Conservation (phyloP, 768 basidiomycete genomes). For the Gelatoporia subvermispora region DNA sequence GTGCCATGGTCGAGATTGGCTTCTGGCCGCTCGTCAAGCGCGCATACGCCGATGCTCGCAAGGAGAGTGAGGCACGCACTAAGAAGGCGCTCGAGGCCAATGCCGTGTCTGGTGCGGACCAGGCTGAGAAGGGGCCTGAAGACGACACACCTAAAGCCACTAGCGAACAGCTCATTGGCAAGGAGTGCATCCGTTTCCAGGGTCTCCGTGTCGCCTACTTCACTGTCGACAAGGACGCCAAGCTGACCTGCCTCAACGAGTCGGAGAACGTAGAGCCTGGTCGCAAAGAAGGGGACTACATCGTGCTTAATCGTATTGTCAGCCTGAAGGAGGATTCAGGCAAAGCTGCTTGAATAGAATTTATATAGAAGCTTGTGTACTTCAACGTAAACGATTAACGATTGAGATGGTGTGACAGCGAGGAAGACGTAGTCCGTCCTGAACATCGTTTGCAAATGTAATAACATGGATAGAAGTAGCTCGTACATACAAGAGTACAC, state of each 20-base stretch:
- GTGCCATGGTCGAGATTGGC: slow-evolving; percentile 83
- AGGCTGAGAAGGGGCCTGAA: slow-evolving; percentile 25
- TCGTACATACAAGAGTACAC: no score
- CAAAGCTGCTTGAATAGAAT: slow-evolving; percentile 38
- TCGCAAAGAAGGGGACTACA: slow-evolving; percentile 63
- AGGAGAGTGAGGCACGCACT: slow-evolving; percentile 59
- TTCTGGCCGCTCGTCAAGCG: slow-evolving; percentile 82
- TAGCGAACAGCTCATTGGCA: slow-evolving; percentile 76
- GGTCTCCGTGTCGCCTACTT: slow-evolving; percentile 95
- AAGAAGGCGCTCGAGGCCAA: slow-evolving; percentile 52
- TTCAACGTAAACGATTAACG: no score
- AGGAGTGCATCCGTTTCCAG: slow-evolving; percentile 95
- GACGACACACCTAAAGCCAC: slow-evolving; percentile 69
- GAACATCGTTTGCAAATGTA: no score
- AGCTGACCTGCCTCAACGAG: slow-evolving; percentile 59
- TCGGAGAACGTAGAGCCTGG: slow-evolving; percentile 36
- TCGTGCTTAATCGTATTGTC: slow-evolving; percentile 90
- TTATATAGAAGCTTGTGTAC: neutral
- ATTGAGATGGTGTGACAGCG: no score
- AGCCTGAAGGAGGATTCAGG: slow-evolving; percentile 92
- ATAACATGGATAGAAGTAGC: no score
- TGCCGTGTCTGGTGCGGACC: slow-evolving; percentile 19
- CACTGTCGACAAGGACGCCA: slow-evolving; percentile 83
- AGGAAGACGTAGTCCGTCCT: no score
- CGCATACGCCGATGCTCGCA: slow-evolving; percentile 56